Evolutionary conservation across 192 early-diverging fungal species (phyloP).

Genomic region (Backusella australiensis): DNA sequence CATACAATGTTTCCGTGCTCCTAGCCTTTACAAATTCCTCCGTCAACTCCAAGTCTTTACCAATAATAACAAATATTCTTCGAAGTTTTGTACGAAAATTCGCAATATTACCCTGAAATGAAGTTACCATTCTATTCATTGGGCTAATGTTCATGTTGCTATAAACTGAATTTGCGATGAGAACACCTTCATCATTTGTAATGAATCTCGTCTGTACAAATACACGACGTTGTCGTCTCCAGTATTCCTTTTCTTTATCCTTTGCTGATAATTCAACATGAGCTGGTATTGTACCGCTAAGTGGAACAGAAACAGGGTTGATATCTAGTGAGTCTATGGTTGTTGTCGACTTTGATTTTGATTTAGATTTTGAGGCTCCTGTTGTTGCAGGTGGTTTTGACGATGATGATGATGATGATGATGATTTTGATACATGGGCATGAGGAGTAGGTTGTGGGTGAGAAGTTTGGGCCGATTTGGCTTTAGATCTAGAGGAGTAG

Average conservation of each 20-base stretch:
- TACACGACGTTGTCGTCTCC: constrained; percentile 22
- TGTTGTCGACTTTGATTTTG: not conserved
- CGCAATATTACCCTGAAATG: constrained; percentile 19
- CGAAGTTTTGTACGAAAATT: constrained; percentile 20
- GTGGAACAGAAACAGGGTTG: not conserved
- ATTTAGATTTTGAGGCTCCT: not conserved
- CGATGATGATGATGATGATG: not conserved
- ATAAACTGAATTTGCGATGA: constrained; percentile 14
- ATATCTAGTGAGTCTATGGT: not conserved
- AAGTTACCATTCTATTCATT: constrained; percentile 1
- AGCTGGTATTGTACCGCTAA: not conserved
- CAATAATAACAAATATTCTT: not conserved
- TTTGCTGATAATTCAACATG: not conserved
- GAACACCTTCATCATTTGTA: constrained; percentile 15
- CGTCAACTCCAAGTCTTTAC: constrained; percentile 4
- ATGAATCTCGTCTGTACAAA: constrained; percentile 20
- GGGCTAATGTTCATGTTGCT: not conserved
- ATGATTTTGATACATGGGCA: not conserved
- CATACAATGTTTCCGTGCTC: not conserved
- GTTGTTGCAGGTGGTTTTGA: not conserved
- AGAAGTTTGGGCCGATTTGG: not conserved
- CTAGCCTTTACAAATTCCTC: not conserved
- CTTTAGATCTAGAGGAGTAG: not conserved
- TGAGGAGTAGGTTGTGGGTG: not conserved
- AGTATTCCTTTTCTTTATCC: constrained; percentile 17